Conservation (phyloP, 345 rosid species). For the Litchi chinensis region DNA sequence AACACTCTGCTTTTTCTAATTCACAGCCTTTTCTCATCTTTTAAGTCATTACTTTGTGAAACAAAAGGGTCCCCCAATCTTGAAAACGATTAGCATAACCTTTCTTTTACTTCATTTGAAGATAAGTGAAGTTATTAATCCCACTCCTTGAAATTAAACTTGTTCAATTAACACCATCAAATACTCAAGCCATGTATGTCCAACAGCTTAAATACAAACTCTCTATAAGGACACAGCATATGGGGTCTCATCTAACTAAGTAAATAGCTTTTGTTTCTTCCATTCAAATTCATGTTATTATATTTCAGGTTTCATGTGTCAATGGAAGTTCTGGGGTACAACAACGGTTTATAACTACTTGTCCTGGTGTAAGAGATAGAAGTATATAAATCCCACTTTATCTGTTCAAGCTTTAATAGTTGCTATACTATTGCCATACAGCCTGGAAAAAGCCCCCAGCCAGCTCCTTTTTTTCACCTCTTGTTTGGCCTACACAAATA, state of each 20-base stretch:
- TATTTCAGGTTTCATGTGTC: neutral
- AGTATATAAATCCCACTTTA: neutral
- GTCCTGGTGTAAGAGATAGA: neutral
- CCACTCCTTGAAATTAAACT: neutral
- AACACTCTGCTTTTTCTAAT: conserved; percentile 22
- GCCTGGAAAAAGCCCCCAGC: conserved; percentile 14
- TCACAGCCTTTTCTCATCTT: conserved; percentile 13
- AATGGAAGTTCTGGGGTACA: neutral
- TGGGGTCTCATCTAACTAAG: neutral
- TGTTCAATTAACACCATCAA: no score
- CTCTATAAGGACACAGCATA: neutral
- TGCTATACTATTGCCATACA: conserved; percentile 10
- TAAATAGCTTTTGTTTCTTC: neutral
- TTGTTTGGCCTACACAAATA: conserved; percentile 12
- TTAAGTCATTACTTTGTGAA: conserved; percentile 20
- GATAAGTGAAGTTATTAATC: neutral
- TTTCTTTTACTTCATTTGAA: conserved; percentile 1
- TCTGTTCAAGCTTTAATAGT: neutral
- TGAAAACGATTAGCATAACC: conserved; percentile 12
- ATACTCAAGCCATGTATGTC: neutral
- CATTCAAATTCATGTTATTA: neutral
- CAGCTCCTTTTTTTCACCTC: neutral
- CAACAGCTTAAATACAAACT: neutral
- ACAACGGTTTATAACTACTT: neutral
- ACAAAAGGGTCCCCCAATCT: conserved; percentile 21